Percentiles rank a stretch among this genome's conserved stretches.
Conservation (phyloP, 345 rosid genomes). For the Psidium guajava region DNA sequence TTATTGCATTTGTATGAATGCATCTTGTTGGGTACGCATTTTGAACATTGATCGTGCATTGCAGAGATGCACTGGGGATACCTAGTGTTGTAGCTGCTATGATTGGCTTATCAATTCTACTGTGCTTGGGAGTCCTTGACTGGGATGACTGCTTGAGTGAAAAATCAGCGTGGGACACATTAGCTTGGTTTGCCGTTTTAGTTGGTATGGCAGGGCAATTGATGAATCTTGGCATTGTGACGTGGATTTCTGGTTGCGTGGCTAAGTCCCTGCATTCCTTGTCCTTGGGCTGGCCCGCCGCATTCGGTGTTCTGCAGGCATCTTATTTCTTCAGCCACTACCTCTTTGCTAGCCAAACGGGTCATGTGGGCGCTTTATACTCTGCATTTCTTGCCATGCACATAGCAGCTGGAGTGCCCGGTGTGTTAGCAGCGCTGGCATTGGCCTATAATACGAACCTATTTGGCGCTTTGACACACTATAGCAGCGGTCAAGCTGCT, state of each 20-base stretch:
- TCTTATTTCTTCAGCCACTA: slow-evolving; percentile 88
- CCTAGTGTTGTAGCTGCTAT: slow-evolving; percentile 97
- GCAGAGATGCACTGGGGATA: slow-evolving; percentile 70
- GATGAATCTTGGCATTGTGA: slow-evolving; percentile 74
- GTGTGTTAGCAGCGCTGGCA: slow-evolving; percentile 66
- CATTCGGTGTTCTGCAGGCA: slow-evolving; percentile 85
- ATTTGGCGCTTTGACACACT: slow-evolving; percentile 92
- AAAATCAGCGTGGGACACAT: slow-evolving; percentile 96
- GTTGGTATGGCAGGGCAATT: slow-evolving; percentile 97
- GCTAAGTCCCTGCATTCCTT: slow-evolving; percentile 55
- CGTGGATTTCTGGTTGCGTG: slow-evolving; percentile 82
- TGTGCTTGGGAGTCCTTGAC: slow-evolving; percentile 78
- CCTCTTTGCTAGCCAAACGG: slow-evolving; percentile 95
- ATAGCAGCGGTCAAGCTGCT: slow-evolving; percentile 98
- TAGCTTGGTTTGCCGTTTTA: slow-evolving; percentile 89
- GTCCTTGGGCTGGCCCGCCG: slow-evolving; percentile 86
- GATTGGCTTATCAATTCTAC: slow-evolving; percentile 85
- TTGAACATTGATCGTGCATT: not conserved
- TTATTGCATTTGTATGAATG: not conserved
- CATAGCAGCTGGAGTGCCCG: slow-evolving; percentile 84
- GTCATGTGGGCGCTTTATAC: slow-evolving; percentile 87
- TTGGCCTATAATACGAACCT: slow-evolving; percentile 89
- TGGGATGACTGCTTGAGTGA: slow-evolving; percentile 97
- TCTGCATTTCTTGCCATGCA: slow-evolving; percentile 99
- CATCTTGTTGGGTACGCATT: not conserved